A percentile compares a stretch with the other conserved stretches of the same genome.
phyloP scores from a whole-genome alignment of 257 asterid species.

The Gynochthodes officinalis region DNA sequence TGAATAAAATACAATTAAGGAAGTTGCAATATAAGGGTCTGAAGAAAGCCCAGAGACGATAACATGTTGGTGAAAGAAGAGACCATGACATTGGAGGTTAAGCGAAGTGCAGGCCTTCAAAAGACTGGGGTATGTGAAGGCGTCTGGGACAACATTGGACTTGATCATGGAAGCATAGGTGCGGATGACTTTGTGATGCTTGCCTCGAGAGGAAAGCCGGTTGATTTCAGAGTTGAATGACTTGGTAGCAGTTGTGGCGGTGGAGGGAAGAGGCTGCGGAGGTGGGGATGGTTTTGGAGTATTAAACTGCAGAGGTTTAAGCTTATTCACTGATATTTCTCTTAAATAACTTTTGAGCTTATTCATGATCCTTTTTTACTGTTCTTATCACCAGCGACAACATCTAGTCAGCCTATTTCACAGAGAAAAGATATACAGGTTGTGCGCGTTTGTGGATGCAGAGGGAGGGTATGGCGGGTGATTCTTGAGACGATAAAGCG shows the following conservation, averaged over 20 bases:
- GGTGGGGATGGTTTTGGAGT: constrained; percentile 27
- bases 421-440: not conserved
- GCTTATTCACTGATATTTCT: constrained; percentile 32
- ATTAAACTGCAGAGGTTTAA: constrained; percentile 30
- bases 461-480: too few relatives aligned
- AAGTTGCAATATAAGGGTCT: constrained; percentile 67
- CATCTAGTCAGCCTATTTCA: not conserved
- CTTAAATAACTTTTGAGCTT: not conserved
- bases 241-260: constrained; percentile 34
- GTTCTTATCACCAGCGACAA: too few relatives aligned
- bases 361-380: not conserved
- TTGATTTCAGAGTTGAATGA: constrained; percentile 53
- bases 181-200: constrained; percentile 51
- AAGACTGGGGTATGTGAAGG: constrained; percentile 69
- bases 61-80: constrained; percentile 58
- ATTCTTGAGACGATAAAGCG: too few relatives aligned
- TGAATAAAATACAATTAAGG: constrained; percentile 57
- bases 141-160: constrained; percentile 48
- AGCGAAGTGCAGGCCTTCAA: constrained; percentile 75
- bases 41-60: constrained; percentile 51
- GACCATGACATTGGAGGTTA: constrained; percentile 48
- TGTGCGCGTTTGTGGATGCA: too few relatives aligned
- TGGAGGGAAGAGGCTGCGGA: constrained; percentile 11
- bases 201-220: constrained; percentile 58
- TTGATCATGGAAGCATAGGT: constrained; percentile 52